phyloP scores from a whole-genome alignment of 78 protist species.

The Tieghemostelium lacteum region DNA sequence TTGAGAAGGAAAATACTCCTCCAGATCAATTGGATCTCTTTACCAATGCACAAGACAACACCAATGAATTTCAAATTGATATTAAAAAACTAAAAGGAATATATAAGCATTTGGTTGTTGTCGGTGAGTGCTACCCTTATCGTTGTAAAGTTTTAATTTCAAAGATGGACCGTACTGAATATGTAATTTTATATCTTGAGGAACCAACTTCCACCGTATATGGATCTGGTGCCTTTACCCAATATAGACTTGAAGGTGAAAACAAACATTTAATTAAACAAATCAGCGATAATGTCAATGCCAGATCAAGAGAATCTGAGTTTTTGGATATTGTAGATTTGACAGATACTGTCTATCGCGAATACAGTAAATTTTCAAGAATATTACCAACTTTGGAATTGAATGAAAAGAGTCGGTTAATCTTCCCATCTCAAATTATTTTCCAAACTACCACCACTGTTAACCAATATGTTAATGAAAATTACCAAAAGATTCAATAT shows the following conservation, averaged over 20 bases:
- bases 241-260: neutral
- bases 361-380: no score
- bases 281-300: no score
- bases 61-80: neutral
- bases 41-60: neutral
- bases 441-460: neutral
- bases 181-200: neutral
- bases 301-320: no score
- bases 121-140: conserved; percentile 28
- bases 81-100: no score
- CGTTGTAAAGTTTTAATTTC: neutral
- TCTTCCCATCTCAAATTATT: neutral
- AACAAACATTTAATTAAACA: no score
- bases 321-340: neutral
- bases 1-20: neutral
- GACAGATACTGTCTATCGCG: neutral
- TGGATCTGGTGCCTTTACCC: neutral
- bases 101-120: neutral
- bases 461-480: neutral
- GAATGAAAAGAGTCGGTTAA: neutral
- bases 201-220: neutral
- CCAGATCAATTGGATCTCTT: neutral
- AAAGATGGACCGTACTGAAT: neutral
- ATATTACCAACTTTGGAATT: neutral
- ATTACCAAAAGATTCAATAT: neutral